Evolutionary conservation across 768 basidiomycete genomes (phyloP), one percentile per base, ranked within the genome.

Genomic region (Psilocybe tampanensis): DNA sequence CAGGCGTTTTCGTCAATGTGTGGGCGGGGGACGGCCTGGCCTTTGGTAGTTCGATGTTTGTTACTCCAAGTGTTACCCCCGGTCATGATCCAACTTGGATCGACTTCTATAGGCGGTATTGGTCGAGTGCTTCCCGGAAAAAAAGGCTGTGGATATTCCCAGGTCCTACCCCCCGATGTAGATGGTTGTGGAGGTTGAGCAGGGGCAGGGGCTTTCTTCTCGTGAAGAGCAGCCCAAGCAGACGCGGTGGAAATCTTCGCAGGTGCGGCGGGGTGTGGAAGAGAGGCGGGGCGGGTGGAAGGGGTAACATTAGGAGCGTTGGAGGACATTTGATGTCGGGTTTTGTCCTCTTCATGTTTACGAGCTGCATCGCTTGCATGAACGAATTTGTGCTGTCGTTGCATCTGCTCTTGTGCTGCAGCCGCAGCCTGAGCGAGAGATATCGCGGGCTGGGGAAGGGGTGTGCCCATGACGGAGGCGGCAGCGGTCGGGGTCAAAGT

Each of bases 301-400:
- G 64, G 59, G 12, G 59, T 54, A 33, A 23, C 43, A 12, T 44
- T 47, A 23, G 36, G 18, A 19, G 56, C 50, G 29, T 62, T 59
- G 8, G 29, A 9, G 12, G 48, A 41, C 17, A 56, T 55, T 23
- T 64, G 57, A 19, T 54, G 44, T 21, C 45, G 57, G 21, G 55
- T 54, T 55, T 58, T 52, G 15, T 56, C 61, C 43, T 67, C 62
- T 52, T 70, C 69, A 39, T 65, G 44, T 50, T 59, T 66, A 47
- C 64, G 58, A 24, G 69, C 69, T 22, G 65, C 69, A 55, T 67
- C 68, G 56, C 72, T 74, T 9, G 72, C 71, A 15, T 66, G 65
- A 11, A 66, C 67, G 22, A 60, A 13, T 6, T 39, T 51, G 41
- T 65, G 58, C 44, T 64, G 58, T 34, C 60, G 63, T 22, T 59